phyloP scores from a whole-genome alignment of 2,329 filamentous ascomycete genomes.

The Neofusicoccum sp. region DNA sequence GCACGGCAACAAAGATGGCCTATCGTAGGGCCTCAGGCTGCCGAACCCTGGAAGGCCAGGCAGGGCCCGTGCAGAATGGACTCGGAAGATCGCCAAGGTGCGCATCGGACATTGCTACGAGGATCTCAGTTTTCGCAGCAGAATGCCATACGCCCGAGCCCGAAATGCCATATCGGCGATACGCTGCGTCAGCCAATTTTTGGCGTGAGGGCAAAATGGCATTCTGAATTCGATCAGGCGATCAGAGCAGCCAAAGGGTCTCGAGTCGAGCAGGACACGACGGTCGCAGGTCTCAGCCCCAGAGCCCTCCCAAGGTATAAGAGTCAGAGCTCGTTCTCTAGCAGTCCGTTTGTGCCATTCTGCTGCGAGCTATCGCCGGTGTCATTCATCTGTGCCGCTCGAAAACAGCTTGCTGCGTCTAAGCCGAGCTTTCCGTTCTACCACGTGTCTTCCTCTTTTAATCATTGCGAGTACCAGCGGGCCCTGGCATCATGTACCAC shows the following conservation, averaged over 20 bases:
- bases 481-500: slow-evolving; percentile 6
- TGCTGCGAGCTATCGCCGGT: not conserved
- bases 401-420: not conserved
- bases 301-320: not conserved
- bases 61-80: not conserved
- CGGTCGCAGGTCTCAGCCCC: not conserved
- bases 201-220: slow-evolving; percentile 8
- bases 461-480: not conserved
- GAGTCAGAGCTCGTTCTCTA: not conserved
- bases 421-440: not conserved
- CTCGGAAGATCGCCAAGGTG: slow-evolving; percentile 10
- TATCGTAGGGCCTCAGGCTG: not conserved
- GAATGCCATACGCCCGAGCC: slow-evolving; percentile 10
- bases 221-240: not conserved
- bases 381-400: not conserved
- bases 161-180: slow-evolving; percentile 16
- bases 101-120: slow-evolving; percentile 14
- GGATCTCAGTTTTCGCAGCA: slow-evolving; percentile 17
- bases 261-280: not conserved
- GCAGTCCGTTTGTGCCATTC: not conserved
- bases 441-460: not conserved
- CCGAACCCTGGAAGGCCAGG: not conserved
- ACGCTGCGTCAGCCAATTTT: not conserved
- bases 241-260: not conserved
- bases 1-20: not conserved